These are phyloP conservation scores for Chamaecyparis obtusa DNA, from an alignment of 75 land plant species.

Conservation along the genomic window DNA sequence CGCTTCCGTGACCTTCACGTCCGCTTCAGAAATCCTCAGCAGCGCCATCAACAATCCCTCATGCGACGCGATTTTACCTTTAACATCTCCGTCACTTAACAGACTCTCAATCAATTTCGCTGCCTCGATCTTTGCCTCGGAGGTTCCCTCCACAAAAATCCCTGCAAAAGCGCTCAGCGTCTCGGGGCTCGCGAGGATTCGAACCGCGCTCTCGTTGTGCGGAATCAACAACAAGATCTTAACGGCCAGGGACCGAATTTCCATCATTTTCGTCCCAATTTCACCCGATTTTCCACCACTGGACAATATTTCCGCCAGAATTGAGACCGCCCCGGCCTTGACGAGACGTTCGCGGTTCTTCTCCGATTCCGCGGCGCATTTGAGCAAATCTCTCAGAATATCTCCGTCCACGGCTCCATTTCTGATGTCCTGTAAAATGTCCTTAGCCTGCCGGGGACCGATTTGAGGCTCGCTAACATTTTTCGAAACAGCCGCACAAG, in stretches of 20 bases:
- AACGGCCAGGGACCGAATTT: neutral
- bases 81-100: constrained; percentile 19
- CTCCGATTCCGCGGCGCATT: constrained; percentile 1
- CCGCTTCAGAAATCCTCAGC: constrained; percentile 23
- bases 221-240: neutral
- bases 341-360: neutral
- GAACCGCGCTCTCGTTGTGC: constrained; percentile 7
- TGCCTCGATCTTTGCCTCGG: constrained; percentile 34
- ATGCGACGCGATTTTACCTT: constrained; percentile 15
- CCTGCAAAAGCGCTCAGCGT: constrained; percentile 10
- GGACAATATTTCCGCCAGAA: constrained; percentile 6
- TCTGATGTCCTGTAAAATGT: neutral
- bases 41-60: constrained; percentile 28
- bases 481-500: constrained; percentile 11
- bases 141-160: constrained; percentile 29
- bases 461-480: constrained; percentile 2
- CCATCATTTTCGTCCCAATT: constrained; percentile 6
- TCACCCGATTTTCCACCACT: constrained; percentile 3
- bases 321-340: neutral
- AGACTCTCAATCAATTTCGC: constrained; percentile 35
- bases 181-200: constrained; percentile 3
- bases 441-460: neutral
- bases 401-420: constrained; percentile 12
- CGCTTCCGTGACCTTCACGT: constrained; percentile 24
- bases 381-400: constrained; percentile 5